Evolutionary conservation across 306 rosid genomes (phyloP).

Genomic region (Quercus ilex): DNA sequence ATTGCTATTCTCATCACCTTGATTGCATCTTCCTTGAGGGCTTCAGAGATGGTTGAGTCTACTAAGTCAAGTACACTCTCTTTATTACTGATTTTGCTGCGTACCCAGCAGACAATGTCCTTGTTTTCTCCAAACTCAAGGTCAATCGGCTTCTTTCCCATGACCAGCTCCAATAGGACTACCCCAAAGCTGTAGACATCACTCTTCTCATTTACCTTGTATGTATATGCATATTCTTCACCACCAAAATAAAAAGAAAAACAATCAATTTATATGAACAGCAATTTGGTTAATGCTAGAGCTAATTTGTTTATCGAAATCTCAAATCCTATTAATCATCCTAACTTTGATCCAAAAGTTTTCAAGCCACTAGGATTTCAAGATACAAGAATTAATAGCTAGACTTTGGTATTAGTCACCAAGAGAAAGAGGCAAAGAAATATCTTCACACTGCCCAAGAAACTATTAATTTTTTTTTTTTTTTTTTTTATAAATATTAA

Average conservation of each 20-base stretch:
- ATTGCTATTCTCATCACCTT: constrained; percentile 62
- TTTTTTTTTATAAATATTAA: too few relatives aligned
- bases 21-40: constrained; percentile 56
- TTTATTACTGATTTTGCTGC: constrained; percentile 38
- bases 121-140: constrained; percentile 66
- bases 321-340: not conserved
- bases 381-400: not conserved
- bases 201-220: constrained; percentile 78
- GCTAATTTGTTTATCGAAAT: not conserved
- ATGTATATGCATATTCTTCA: constrained; percentile 75
- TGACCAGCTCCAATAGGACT: constrained; percentile 81
- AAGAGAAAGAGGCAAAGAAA: too few relatives aligned
- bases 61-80: constrained; percentile 44
- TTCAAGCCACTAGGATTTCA: not conserved
- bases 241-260: constrained; percentile 19
- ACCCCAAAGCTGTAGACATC: constrained; percentile 93
- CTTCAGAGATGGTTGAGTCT: constrained; percentile 53
- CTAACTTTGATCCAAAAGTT: not conserved
- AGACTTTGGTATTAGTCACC: too few relatives aligned
- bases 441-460: too few relatives aligned
- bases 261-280: constrained; percentile 13
- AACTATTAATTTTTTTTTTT: too few relatives aligned
- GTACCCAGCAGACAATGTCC: constrained; percentile 74
- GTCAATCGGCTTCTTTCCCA: constrained; percentile 68
- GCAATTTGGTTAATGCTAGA: not conserved